A percentile compares a stretch with the other conserved stretches of the same genome.
Conservation (phyloP, 2,329 filamentous ascomycete genomes). For the Neofusicoccum umdonicola region DNA sequence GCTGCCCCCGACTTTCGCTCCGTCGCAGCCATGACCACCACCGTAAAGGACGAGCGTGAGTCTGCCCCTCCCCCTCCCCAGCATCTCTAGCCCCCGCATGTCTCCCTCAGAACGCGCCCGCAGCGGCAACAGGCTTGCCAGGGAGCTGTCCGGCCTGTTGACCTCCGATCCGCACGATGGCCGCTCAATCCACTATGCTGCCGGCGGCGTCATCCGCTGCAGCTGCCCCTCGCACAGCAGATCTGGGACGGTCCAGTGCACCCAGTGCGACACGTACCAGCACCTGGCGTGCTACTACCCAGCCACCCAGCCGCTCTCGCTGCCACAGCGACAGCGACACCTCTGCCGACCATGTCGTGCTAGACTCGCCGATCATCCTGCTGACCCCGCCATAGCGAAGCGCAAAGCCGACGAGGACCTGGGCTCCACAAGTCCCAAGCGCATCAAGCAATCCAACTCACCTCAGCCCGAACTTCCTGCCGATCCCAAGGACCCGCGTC, state of each 20-base stretch:
- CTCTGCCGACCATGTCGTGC: background rate
- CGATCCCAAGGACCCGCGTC: conserved; percentile 37
- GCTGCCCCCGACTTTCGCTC: conserved; percentile 15
- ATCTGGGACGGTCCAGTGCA: conserved; percentile 4
- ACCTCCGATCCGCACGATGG: conserved; percentile 21
- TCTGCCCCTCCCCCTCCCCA: conserved; percentile 17
- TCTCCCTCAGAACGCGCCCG: background rate
- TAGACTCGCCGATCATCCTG: background rate
- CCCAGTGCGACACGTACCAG: background rate
- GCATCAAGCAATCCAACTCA: conserved; percentile 35
- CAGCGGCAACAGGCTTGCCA: background rate
- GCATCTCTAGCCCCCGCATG: conserved; percentile 8
- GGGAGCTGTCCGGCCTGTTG: conserved; percentile 17
- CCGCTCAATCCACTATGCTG: background rate
- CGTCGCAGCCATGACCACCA: conserved; percentile 30
- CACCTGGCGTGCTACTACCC: conserved; percentile 9
- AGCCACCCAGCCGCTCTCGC: background rate
- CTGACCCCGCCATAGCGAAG: conserved; percentile 48
- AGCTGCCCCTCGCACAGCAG: conserved; percentile 14
- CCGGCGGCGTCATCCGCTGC: conserved; percentile 19
- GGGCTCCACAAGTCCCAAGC: conserved; percentile 61
- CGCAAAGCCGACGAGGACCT: conserved; percentile 71
- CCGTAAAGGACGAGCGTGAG: conserved; percentile 38
- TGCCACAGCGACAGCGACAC: background rate
- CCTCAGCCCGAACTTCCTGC: conserved; percentile 36